phyloP scores from a whole-genome alignment of 306 rosid species.

The Glycine tomentella region DNA sequence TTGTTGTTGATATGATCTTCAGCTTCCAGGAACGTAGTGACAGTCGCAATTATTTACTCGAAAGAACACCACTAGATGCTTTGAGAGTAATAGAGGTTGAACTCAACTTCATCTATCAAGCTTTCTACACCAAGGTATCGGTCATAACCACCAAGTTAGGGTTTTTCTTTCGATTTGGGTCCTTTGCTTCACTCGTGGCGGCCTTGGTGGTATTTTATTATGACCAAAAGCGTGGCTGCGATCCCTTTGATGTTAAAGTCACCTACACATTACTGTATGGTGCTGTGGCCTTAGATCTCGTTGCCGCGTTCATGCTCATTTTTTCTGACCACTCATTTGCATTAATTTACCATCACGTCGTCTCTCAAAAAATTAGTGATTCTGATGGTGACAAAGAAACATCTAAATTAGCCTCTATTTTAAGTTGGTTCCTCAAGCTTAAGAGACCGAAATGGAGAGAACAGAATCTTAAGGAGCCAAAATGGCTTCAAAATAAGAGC shows the following conservation, averaged over 20 bases:
- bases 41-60: constrained; percentile 43
- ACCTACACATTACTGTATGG: constrained; percentile 56
- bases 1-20: constrained; percentile 57
- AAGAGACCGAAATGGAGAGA: constrained; percentile 23
- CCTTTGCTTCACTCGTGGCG: constrained; percentile 14
- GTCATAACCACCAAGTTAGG: constrained; percentile 21
- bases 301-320: constrained; percentile 41
- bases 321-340: constrained; percentile 54
- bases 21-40: constrained; percentile 45
- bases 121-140: constrained; percentile 55
- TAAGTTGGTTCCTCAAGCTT: background rate
- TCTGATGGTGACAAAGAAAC: background rate
- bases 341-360: background rate
- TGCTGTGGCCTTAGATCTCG: constrained; percentile 52
- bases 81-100: constrained; percentile 50
- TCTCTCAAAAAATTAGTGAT: background rate
- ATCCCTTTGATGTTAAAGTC: constrained; percentile 44
- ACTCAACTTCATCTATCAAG: constrained; percentile 60
- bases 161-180: constrained; percentile 22
- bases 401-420: background rate
- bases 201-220: constrained; percentile 42
- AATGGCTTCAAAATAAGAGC: background rate
- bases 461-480: background rate
- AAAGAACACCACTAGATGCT: background rate
- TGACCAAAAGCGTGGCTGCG: constrained; percentile 34